Evolutionary conservation across 768 basidiomycete genomes (phyloP).

Genomic region (Hericium alpestre): DNA sequence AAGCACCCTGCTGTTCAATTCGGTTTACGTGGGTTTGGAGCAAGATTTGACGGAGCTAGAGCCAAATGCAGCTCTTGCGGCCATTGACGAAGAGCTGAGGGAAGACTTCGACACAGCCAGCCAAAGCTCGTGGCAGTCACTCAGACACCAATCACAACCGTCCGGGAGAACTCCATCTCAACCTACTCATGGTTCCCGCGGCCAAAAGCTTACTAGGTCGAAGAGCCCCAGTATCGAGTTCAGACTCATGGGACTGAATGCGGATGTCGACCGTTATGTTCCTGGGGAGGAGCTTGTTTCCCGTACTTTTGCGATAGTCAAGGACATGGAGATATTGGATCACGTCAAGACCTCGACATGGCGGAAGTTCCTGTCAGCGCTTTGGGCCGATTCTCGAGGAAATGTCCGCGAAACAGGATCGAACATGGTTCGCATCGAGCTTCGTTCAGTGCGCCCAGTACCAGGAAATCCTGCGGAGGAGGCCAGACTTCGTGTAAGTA

Average conservation of each 20-base stretch:
- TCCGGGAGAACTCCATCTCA: constrained; percentile 12
- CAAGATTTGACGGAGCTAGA: constrained; percentile 68
- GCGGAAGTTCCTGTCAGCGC: constrained; percentile 89
- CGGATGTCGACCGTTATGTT: constrained; percentile 57
- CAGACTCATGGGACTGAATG: constrained; percentile 48
- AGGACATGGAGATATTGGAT: constrained; percentile 81
- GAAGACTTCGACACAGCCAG: constrained; percentile 63
- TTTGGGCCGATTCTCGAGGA: constrained; percentile 77
- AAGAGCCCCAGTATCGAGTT: constrained; percentile 80
- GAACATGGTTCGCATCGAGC: constrained; percentile 84
- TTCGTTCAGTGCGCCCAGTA: constrained; percentile 65
- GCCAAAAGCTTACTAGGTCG: constrained; percentile 61
- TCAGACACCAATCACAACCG: constrained; percentile 36
- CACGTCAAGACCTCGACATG: constrained; percentile 98
- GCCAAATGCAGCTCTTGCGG: constrained; percentile 68
- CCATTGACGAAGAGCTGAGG: constrained; percentile 84
- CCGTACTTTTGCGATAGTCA: constrained; percentile 55
- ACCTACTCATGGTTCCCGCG: not conserved
- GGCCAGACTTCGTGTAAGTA: constrained; percentile 62
- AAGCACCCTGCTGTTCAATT: constrained; percentile 80
- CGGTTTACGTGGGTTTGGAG: constrained; percentile 85
- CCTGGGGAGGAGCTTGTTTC: constrained; percentile 49
- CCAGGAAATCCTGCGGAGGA: constrained; percentile 62
- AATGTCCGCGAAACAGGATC: constrained; percentile 86
- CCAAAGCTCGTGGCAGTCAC: constrained; percentile 85